A percentile compares a stretch with the other conserved stretches of the same genome.
Conservation (phyloP, 164 flowering plant species). For the Tetrastigma voinierianum region DNA sequence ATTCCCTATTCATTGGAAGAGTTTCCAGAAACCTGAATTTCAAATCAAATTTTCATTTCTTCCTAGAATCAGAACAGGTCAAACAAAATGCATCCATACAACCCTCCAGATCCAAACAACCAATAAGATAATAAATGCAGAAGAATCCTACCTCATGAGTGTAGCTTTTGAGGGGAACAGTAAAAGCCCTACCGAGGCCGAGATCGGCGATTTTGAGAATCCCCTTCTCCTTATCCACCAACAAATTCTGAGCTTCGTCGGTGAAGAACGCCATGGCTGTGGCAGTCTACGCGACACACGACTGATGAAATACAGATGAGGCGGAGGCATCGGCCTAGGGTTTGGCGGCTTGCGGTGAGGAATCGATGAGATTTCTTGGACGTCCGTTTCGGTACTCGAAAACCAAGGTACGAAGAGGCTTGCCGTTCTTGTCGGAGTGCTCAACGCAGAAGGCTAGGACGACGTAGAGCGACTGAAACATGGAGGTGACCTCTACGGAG, state of each 20-base stretch:
- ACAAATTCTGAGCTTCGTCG: constrained; percentile 87
- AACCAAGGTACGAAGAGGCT: constrained; percentile 80
- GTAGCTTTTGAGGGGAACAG: constrained; percentile 93
- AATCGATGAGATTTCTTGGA: constrained; percentile 89
- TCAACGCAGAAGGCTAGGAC: constrained; percentile 87
- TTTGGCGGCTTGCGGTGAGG: constrained; percentile 76
- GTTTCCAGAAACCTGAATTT: too few relatives aligned
- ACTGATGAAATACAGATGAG: too few relatives aligned
- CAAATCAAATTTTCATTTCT: neutral
- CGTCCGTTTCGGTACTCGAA: constrained; percentile 96
- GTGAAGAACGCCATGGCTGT: constrained; percentile 88
- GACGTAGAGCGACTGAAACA: constrained; percentile 79
- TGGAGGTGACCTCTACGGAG: constrained; percentile 92
- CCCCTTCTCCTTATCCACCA: constrained; percentile 86
- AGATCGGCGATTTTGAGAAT: constrained; percentile 94
- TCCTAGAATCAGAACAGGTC: too few relatives aligned
- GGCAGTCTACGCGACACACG: constrained; percentile 95
- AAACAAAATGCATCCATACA: too few relatives aligned
- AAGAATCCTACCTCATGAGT: constrained; percentile 74
- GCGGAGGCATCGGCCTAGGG: constrained; percentile 68
- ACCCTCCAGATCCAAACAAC: neutral
- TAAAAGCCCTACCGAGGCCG: constrained; percentile 88
- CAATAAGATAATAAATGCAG: neutral
- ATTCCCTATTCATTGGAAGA: too few relatives aligned
- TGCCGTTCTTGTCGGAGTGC: constrained; percentile 72